Percentiles rank a stretch among this genome's conserved stretches.
Conservation (phyloP, 257 asterid genomes). For the Penstemon newberryi region DNA sequence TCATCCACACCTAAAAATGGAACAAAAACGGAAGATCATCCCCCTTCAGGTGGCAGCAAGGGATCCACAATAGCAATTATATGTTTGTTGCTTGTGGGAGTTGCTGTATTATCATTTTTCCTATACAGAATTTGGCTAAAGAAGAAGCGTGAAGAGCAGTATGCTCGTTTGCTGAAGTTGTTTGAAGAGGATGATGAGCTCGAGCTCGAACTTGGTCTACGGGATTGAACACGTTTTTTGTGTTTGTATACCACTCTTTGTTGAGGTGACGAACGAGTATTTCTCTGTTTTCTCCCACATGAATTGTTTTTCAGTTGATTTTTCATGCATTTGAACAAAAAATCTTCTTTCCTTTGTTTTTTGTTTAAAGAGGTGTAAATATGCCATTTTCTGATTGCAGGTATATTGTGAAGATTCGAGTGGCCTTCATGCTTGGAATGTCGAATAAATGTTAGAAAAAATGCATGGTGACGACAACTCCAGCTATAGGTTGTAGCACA, state of each 20-base stretch:
- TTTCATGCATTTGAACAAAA: neutral
- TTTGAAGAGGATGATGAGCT: slow-evolving; percentile 94
- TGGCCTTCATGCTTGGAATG: slow-evolving; percentile 9
- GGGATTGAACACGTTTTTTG: slow-evolving; percentile 49
- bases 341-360: neutral
- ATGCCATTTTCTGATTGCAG: slow-evolving; percentile 14
- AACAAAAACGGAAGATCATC: slow-evolving; percentile 35
- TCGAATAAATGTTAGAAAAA: slow-evolving; percentile 15
- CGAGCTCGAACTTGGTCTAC: slow-evolving; percentile 91
- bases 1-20: slow-evolving; percentile 44
- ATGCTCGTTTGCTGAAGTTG: slow-evolving; percentile 81
- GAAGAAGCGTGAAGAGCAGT: slow-evolving; percentile 89
- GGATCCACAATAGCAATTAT: slow-evolving; percentile 48
- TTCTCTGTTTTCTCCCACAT: slow-evolving; percentile 12
- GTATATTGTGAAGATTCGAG: slow-evolving; percentile 11
- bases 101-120: slow-evolving; percentile 51
- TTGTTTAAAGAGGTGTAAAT: slow-evolving; percentile 9
- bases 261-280: slow-evolving; percentile 42
- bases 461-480: slow-evolving; percentile 23
- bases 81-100: slow-evolving; percentile 43
- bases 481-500: slow-evolving; percentile 33
- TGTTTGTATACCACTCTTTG: slow-evolving; percentile 23
- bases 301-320: neutral
- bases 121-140: slow-evolving; percentile 79
- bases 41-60: slow-evolving; percentile 41